phyloP scores from a whole-genome alignment of 768 basidiomycete species.

The Kondoa subrosea region DNA sequence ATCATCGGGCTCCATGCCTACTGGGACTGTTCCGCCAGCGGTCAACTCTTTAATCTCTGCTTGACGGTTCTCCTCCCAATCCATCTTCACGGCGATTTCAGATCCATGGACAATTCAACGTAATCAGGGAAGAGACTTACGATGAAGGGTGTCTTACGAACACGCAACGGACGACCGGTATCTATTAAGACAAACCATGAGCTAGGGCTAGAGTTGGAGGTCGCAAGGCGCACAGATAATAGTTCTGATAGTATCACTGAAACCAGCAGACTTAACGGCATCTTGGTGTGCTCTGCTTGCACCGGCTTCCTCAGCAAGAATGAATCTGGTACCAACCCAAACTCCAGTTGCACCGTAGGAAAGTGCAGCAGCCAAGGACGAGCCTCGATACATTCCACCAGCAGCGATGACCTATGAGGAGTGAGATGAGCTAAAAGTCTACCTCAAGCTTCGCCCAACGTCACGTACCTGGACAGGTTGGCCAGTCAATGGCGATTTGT shows the following conservation, averaged over 20 bases:
- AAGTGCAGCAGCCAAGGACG: slow-evolving; percentile 42
- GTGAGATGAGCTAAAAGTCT: background rate
- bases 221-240: slow-evolving; percentile 38
- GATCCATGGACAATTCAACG: background rate
- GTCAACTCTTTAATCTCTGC: slow-evolving; percentile 69
- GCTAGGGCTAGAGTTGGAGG: background rate
- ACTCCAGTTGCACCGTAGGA: slow-evolving; percentile 79
- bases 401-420: slow-evolving; percentile 56
- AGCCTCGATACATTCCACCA: slow-evolving; percentile 63
- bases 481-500: slow-evolving; percentile 57
- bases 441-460: background rate
- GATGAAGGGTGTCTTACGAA: slow-evolving; percentile 66
- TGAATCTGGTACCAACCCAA: slow-evolving; percentile 33
- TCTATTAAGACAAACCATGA: slow-evolving; percentile 42
- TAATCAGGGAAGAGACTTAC: slow-evolving; percentile 49
- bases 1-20: background rate
- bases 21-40: background rate
- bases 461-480: slow-evolving; percentile 49
- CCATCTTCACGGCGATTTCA: slow-evolving; percentile 30
- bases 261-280: slow-evolving; percentile 29
- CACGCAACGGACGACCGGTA: slow-evolving; percentile 63
- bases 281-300: slow-evolving; percentile 16
- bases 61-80: slow-evolving; percentile 58
- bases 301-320: slow-evolving; percentile 22
- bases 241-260: slow-evolving; percentile 67